phyloP scores from a whole-genome alignment of 805 yeast genomes.

The Monosporozyma unispora region DNA sequence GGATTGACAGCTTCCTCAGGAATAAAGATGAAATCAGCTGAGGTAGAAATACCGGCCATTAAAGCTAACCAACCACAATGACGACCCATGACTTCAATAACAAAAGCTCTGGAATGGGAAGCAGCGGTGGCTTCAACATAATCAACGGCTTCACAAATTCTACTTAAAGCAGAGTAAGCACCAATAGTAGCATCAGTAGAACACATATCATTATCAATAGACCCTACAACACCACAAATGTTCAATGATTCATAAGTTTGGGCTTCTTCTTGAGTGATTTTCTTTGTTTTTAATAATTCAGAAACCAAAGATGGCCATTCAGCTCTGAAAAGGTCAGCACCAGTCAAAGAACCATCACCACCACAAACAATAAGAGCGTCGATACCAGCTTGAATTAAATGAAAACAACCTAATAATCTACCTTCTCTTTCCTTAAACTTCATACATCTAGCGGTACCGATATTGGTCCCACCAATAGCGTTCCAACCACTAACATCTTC shows the following conservation, averaged over 20 bases:
- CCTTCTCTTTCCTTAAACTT: slow-evolving; percentile 60
- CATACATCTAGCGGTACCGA: slow-evolving; percentile 68
- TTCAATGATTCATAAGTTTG: slow-evolving; percentile 45
- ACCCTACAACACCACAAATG: slow-evolving; percentile 68
- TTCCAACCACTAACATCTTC: slow-evolving; percentile 63
- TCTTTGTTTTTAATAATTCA: slow-evolving; percentile 42
- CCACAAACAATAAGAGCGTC: slow-evolving; percentile 75
- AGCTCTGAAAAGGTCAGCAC: slow-evolving; percentile 64
- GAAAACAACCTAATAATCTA: slow-evolving; percentile 50
- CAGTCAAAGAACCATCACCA: slow-evolving; percentile 76
- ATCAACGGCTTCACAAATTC: slow-evolving; percentile 64
- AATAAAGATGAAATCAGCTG: slow-evolving; percentile 72
- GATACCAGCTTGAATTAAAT: slow-evolving; percentile 59
- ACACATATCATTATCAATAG: slow-evolving; percentile 75
- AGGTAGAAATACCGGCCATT: slow-evolving; percentile 73
- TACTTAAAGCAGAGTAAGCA: slow-evolving; percentile 63
- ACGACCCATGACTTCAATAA: slow-evolving; percentile 85
- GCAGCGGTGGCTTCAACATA: slow-evolving; percentile 78
- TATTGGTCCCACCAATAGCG: slow-evolving; percentile 62
- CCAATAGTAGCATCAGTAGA: slow-evolving; percentile 74
- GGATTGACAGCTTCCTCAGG: slow-evolving; percentile 69
- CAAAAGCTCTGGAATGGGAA: slow-evolving; percentile 76
- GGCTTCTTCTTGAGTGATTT: slow-evolving; percentile 38
- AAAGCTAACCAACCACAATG: slow-evolving; percentile 85
- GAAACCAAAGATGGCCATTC: slow-evolving; percentile 68